Conservation (phyloP, 2,329 filamentous ascomycete genomes). For the Beauveria bassiana region DNA sequence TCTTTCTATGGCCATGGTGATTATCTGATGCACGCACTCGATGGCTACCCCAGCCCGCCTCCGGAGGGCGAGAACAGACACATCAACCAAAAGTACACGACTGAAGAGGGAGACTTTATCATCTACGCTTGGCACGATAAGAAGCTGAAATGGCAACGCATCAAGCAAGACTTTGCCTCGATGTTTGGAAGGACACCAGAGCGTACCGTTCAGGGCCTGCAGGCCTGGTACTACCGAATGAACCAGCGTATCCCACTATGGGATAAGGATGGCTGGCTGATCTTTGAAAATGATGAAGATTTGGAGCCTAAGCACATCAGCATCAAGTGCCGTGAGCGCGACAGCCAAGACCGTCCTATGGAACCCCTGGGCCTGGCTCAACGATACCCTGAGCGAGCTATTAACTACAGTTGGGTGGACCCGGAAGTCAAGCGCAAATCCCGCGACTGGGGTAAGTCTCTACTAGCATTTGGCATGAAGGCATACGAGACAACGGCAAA, state of each 20-base stretch:
- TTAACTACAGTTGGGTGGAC: conserved; percentile 38
- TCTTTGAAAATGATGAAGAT: conserved; percentile 32
- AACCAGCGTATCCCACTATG: conserved; percentile 34
- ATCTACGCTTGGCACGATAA: conserved; percentile 37
- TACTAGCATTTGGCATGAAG: neutral
- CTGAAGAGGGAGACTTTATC: conserved; percentile 36
- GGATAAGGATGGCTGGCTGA: conserved; percentile 32
- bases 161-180: conserved; percentile 31
- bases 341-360: conserved; percentile 28
- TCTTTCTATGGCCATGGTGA: conserved; percentile 18
- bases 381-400: conserved; percentile 40
- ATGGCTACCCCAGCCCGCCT: conserved; percentile 28
- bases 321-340: conserved; percentile 33
- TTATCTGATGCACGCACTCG: conserved; percentile 19
- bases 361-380: conserved; percentile 31
- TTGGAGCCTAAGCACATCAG: conserved; percentile 29
- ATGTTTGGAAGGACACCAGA: conserved; percentile 30
- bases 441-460: conserved; percentile 32
- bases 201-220: conserved; percentile 32
- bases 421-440: conserved; percentile 29
- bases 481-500: neutral
- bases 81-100: conserved; percentile 37
- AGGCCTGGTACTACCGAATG: conserved; percentile 37
- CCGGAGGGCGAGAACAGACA: conserved; percentile 30
- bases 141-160: conserved; percentile 34